Evolutionary conservation across 208 protist genomes (phyloP).

Genomic region (Herpetomonas samuelpessoai): DNA sequence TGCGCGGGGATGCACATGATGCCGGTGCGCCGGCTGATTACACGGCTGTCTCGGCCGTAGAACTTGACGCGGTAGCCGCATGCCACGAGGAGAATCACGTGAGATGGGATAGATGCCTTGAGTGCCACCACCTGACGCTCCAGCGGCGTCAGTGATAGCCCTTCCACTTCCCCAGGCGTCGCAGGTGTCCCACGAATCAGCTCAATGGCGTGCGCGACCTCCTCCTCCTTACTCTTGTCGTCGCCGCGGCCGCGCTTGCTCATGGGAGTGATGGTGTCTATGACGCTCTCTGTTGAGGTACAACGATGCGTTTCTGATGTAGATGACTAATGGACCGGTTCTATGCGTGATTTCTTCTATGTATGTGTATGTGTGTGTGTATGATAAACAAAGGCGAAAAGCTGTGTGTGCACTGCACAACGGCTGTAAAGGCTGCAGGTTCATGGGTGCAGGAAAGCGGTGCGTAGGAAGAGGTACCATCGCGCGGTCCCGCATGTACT

Average conservation of each 20-base stretch:
- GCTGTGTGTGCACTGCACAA: too few relatives aligned
- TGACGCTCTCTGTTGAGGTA: too few relatives aligned
- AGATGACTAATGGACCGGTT: too few relatives aligned
- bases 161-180: slow-evolving; percentile 24
- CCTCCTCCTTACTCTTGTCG: slow-evolving; percentile 26
- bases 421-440: too few relatives aligned
- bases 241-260: slow-evolving; percentile 50
- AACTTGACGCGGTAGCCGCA: slow-evolving; percentile 87
- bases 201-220: slow-evolving; percentile 54
- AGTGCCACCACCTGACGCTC: slow-evolving; percentile 78
- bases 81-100: slow-evolving; percentile 79
- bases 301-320: too few relatives aligned
- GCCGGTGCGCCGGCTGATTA: slow-evolving; percentile 77
- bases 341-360: slow-evolving; percentile 2
- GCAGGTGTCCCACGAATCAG: slow-evolving; percentile 47
- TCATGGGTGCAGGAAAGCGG: too few relatives aligned
- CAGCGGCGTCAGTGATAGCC: slow-evolving; percentile 61
- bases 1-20: slow-evolving; percentile 81
- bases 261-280: slow-evolving; percentile 31
- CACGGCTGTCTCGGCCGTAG: slow-evolving; percentile 81
- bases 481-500: too few relatives aligned
- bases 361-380: slow-evolving; percentile 8
- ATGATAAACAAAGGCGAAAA: neutral
- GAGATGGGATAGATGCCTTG: slow-evolving; percentile 39
- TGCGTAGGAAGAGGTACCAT: too few relatives aligned